A percentile compares a stretch with the other conserved stretches of the same genome.
These are phyloP conservation scores for Claviceps spartinae DNA, from an alignment of 2,329 filamentous ascomycete species.

Conservation along the genomic window DNA sequence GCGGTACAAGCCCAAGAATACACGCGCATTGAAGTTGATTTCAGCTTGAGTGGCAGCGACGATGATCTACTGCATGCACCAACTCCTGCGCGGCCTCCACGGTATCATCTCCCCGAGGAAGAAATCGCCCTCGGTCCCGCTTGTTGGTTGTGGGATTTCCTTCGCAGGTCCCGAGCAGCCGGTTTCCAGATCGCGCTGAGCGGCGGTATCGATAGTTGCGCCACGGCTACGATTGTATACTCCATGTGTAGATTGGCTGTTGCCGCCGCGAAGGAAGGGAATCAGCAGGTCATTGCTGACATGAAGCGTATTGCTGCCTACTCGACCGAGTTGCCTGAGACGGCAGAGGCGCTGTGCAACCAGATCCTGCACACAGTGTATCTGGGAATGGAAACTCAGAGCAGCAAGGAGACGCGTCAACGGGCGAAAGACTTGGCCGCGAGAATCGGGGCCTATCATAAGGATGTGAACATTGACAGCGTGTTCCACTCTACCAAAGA, in stretches of 20 bases:
- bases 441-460: constrained; percentile 58
- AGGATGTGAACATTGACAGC: constrained; percentile 57
- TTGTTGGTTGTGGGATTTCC: constrained; percentile 54
- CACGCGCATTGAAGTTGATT: constrained; percentile 9
- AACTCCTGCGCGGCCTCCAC: constrained; percentile 29
- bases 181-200: constrained; percentile 44
- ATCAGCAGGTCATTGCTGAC: constrained; percentile 14
- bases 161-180: constrained; percentile 33
- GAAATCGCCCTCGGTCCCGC: constrained; percentile 53
- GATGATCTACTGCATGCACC: constrained; percentile 22
- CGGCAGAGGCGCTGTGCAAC: constrained; percentile 42
- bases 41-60: neutral
- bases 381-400: constrained; percentile 51
- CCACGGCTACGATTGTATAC: constrained; percentile 23
- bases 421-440: constrained; percentile 47
- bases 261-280: constrained; percentile 29
- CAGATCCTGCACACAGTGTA: constrained; percentile 27
- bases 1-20: constrained; percentile 8
- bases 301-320: constrained; percentile 11
- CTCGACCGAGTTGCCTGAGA: constrained; percentile 32
- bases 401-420: constrained; percentile 49
- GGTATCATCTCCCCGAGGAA: constrained; percentile 50
- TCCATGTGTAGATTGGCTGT: constrained; percentile 43
- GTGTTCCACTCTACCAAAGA: constrained; percentile 36
- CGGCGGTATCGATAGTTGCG: constrained; percentile 44